These are phyloP conservation scores for Jasminum sambac DNA, from an alignment of 257 asterid species.

Conservation along the genomic window DNA sequence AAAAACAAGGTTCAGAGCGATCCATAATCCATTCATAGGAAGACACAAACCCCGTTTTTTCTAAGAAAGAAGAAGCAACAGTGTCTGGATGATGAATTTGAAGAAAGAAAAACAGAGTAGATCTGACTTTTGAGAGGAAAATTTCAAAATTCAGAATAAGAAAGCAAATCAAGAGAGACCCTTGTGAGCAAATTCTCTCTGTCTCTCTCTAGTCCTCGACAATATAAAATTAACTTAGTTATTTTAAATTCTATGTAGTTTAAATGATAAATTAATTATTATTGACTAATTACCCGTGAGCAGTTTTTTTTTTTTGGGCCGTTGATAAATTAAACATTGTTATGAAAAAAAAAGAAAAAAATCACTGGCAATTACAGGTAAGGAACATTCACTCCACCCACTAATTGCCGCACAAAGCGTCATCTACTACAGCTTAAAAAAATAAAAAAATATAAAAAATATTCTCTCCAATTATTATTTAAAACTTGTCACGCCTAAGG, in stretches of 20 bases:
- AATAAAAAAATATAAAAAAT: too few species aligned
- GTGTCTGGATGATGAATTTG: conserved; percentile 8
- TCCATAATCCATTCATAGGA: conserved; percentile 16
- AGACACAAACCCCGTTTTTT: conserved; percentile 14
- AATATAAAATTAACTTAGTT: too few species aligned
- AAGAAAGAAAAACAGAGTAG: not conserved
- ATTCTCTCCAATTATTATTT: not conserved
- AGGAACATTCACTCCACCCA: conserved; percentile 4
- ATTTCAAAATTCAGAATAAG: conserved; percentile 1
- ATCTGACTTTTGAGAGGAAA: not conserved
- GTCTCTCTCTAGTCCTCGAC: too few species aligned
- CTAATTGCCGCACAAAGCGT: too few species aligned
- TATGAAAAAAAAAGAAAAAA: too few species aligned
- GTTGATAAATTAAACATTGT: too few species aligned
- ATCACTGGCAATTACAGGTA: conserved; percentile 12
- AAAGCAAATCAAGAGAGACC: conserved; percentile 20
- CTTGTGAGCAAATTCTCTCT: not conserved
- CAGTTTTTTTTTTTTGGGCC: too few species aligned
- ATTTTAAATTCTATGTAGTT: too few species aligned
- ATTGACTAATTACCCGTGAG: too few species aligned
- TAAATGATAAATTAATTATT: too few species aligned
- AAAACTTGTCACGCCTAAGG: not conserved
- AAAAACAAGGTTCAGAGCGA: conserved; percentile 30
- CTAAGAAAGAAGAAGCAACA: conserved; percentile 24
- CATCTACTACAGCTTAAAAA: not conserved